These are phyloP conservation scores for Zasmidium angulare DNA, from an alignment of 2,329 filamentous ascomycete species.

Conservation along the genomic window DNA sequence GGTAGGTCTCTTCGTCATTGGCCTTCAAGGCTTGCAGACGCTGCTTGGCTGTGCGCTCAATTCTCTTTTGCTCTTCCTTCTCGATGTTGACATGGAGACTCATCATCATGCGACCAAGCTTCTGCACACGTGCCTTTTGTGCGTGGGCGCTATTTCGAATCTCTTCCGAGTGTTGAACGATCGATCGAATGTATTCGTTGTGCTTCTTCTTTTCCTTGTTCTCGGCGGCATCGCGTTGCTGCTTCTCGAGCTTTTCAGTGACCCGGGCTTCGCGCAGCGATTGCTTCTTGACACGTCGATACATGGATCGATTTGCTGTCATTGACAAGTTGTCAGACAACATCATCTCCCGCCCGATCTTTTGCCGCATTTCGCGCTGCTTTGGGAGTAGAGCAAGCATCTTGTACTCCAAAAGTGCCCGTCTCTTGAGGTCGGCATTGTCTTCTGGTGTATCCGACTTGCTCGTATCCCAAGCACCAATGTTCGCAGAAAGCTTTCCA, in stretches of 20 bases:
- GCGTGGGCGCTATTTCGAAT: conserved; percentile 66
- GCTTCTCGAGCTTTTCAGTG: conserved; percentile 98
- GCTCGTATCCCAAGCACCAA: conserved; percentile 80
- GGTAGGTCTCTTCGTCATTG: conserved; percentile 98
- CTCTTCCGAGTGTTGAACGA: conserved; percentile 78
- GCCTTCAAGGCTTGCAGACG: conserved; percentile 98
- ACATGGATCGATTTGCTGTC: conserved; percentile 89
- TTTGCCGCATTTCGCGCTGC: conserved; percentile 80
- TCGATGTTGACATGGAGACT: conserved; percentile 93
- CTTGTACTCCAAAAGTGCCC: conserved; percentile 94
- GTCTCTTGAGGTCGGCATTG: conserved; percentile 81
- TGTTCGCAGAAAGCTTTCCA: conserved; percentile 77
- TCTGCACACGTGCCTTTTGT: conserved; percentile 74
- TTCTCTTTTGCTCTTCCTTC: conserved; percentile 97
- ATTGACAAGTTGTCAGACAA: conserved; percentile 95
- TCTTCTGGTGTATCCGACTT: conserved; percentile 66
- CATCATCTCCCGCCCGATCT: conserved; percentile 87
- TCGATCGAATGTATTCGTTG: conserved; percentile 82
- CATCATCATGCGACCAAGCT: conserved; percentile 86
- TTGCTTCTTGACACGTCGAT: conserved; percentile 96
- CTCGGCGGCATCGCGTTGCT: conserved; percentile 94
- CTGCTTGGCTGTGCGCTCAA: conserved; percentile 97
- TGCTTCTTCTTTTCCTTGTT: conserved; percentile 98
- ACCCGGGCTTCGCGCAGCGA: conserved; percentile 92
- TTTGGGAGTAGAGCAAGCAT: conserved; percentile 83